Evolutionary conservation across 768 basidiomycete genomes (phyloP), one percentile per base, ranked within the genome.

Genomic region (Brasilioporus rufonigricans): DNA sequence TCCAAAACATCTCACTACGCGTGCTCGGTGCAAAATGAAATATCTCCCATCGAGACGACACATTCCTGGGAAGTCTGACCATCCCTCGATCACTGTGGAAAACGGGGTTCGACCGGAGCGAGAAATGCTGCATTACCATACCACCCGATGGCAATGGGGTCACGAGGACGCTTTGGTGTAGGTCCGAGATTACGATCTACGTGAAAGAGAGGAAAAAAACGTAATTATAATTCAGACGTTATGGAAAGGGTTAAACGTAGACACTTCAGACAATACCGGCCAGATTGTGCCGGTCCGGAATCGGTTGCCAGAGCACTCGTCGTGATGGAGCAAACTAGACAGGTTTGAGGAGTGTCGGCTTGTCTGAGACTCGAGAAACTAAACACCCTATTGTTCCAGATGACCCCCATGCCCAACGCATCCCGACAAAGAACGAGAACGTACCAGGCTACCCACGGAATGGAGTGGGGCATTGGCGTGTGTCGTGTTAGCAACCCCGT

Each of bases 241-340:
- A n/a, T n/a, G n/a, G n/a, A n/a, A n/a, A 16, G 3, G 12, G 12
- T 35, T 11, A 11, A 35, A 11, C 14, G 12, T 11, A 35, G 35
- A 36, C 35, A 36, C 35, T 29, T 9, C 5, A 29, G 27, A 29
- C 27, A 29, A 29, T 29, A 29, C 12, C 36, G 36, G 36, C 18
- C 4, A 38, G 18, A 29, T 3, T 12, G 11, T 31, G 3, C 48
- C 50, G 50, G 50, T 16, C 32, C 50, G 50, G 31, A 23, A 5
- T 50, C 21, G 61, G 61, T 61, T 60, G 61, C 36, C 49, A 63
- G 27, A 23, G 46, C 57, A 49, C 57, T 62, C 53, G 61, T 64
- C 48, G 61, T 46, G 61, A 61, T 41, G 59, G 41, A 48, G 38
- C 19, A 16, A 2, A 29, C 27, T 9, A 29, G 27, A n/a, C 27